These are phyloP conservation scores for Rutstroemia sp. DNA, from an alignment of 2,329 filamentous ascomycete species.

Conservation along the genomic window DNA sequence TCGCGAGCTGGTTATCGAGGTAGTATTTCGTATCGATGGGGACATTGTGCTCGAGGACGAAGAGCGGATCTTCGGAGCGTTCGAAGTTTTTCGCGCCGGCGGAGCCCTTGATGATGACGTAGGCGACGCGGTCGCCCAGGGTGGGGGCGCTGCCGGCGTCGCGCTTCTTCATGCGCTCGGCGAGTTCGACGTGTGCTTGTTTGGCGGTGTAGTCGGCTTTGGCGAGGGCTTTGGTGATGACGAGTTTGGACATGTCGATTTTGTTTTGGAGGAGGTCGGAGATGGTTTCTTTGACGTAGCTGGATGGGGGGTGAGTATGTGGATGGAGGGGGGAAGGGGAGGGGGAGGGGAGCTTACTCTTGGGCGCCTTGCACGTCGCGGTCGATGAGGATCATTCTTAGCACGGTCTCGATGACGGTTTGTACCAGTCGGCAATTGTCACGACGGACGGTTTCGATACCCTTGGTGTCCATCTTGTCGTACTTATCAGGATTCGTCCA, in stretches of 20 bases:
- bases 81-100: conserved; percentile 92
- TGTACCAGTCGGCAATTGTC: conserved; percentile 96
- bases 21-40: conserved; percentile 99
- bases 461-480: conserved; percentile 99
- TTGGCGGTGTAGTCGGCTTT: conserved; percentile 87
- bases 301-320: conserved; percentile 31
- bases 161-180: conserved; percentile 93
- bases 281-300: conserved; percentile 94
- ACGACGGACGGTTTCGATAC: conserved; percentile 94
- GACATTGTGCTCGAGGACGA: conserved; percentile 92
- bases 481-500: conserved; percentile 93
- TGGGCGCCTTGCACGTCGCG: conserved; percentile 84
- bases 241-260: conserved; percentile 96
- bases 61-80: conserved; percentile 94
- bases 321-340: not conserved
- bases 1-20: conserved; percentile 94
- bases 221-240: conserved; percentile 94
- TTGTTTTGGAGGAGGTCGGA: conserved; percentile 95
- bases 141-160: conserved; percentile 89
- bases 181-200: conserved; percentile 93
- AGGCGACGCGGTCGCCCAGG: conserved; percentile 91
- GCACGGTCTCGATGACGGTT: conserved; percentile 92
- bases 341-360: conserved; percentile 54
- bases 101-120: conserved; percentile 93
- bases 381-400: conserved; percentile 93